These are phyloP conservation scores for Podospora conica DNA, from an alignment of 495 filamentous ascomycete genomes.

Conservation along the genomic window DNA sequence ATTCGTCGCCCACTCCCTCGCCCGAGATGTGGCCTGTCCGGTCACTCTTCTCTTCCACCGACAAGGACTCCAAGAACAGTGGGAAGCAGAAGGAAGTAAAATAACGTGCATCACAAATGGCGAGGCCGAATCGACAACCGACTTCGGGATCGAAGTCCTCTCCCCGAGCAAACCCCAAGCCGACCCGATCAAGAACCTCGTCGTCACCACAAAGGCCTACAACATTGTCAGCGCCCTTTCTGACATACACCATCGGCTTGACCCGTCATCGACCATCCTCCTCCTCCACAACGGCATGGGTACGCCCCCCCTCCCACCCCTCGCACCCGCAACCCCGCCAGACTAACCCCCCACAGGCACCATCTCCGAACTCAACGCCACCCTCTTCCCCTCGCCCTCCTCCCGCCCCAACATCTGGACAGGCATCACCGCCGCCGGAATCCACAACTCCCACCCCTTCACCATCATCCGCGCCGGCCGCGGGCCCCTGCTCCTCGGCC, in stretches of 20 bases:
- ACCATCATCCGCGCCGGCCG: slow-evolving; percentile 53
- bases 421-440: slow-evolving; percentile 38
- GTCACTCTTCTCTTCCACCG: slow-evolving; percentile 38
- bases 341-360: slow-evolving; percentile 7
- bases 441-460: slow-evolving; percentile 38
- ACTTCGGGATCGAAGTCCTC: slow-evolving; percentile 23
- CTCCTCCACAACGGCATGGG: slow-evolving; percentile 81
- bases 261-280: slow-evolving; percentile 54
- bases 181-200: slow-evolving; percentile 51
- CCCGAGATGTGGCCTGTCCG: slow-evolving; percentile 11
- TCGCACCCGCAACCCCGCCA: neutral
- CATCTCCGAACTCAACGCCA: slow-evolving; percentile 53
- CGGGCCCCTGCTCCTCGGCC: slow-evolving; percentile 55
- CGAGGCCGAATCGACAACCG: slow-evolving; percentile 26
- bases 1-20: slow-evolving; percentile 33
- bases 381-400: slow-evolving; percentile 41
- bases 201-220: slow-evolving; percentile 63
- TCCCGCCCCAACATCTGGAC: slow-evolving; percentile 30
- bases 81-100: slow-evolving; percentile 12
- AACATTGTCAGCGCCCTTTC: slow-evolving; percentile 50
- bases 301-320: slow-evolving; percentile 10
- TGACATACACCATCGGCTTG: slow-evolving; percentile 52
- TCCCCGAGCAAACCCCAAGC: slow-evolving; percentile 24
- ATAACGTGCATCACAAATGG: slow-evolving; percentile 22
- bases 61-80: slow-evolving; percentile 23